phyloP scores from a whole-genome alignment of 768 basidiomycete species.

The Auricularia sp. region DNA sequence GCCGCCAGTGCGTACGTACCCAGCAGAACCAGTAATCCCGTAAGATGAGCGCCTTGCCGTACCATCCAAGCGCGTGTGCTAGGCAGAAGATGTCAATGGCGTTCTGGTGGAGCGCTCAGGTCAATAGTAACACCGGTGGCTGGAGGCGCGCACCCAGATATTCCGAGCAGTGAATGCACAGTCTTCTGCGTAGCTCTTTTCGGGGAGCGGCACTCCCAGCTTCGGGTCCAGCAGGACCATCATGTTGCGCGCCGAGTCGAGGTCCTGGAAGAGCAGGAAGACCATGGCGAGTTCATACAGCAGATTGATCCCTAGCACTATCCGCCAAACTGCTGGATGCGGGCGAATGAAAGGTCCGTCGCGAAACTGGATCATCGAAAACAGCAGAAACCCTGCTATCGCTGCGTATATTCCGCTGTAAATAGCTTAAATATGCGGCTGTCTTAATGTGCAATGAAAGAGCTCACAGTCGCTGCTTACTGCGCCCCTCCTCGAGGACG shows the following conservation, averaged over 20 bases:
- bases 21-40: conserved; percentile 93
- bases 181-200: conserved; percentile 80
- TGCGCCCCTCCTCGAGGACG: conserved; percentile 72
- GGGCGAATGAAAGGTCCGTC: conserved; percentile 85
- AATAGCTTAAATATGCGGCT: neutral
- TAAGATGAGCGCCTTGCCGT: conserved; percentile 82
- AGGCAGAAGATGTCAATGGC: conserved; percentile 81
- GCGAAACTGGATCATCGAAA: conserved; percentile 81
- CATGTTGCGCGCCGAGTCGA: conserved; percentile 64
- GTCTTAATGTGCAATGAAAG: neutral
- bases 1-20: conserved; percentile 33
- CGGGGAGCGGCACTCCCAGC: conserved; percentile 62
- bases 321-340: conserved; percentile 38
- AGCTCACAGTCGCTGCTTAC: conserved; percentile 71
- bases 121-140: neutral
- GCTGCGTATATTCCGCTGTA: conserved; percentile 68
- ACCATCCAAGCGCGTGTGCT: conserved; percentile 81
- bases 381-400: conserved; percentile 61
- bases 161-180: conserved; percentile 52
- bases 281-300: conserved; percentile 76
- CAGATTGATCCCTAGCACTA: conserved; percentile 63
- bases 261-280: conserved; percentile 78
- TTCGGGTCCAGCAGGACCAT: conserved; percentile 69
- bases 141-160: conserved; percentile 47
- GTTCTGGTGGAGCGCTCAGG: conserved; percentile 31